A percentile compares a stretch with the other conserved stretches of the same genome.
Conservation (phyloP, 768 basidiomycete species). For the Dictyophora rubrovolvata region DNA sequence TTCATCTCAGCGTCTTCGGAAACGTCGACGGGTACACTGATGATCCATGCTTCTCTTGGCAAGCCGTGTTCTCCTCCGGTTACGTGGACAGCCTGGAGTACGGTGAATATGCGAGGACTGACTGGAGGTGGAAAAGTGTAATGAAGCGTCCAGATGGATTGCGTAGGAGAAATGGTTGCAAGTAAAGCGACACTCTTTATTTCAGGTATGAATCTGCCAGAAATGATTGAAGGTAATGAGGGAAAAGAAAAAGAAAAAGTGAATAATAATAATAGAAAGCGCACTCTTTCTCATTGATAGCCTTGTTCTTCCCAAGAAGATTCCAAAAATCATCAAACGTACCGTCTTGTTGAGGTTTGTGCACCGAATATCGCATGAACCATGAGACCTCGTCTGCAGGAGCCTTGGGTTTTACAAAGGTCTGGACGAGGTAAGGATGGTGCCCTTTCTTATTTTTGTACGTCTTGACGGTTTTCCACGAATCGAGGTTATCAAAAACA, state of each 20-base stretch:
- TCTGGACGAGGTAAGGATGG: constrained; percentile 33
- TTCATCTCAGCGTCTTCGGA: constrained; percentile 39
- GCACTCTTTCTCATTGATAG: constrained; percentile 59
- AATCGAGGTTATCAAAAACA: constrained; percentile 44
- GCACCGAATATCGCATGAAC: constrained; percentile 61
- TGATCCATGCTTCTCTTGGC: constrained; percentile 44
- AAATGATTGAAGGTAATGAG: background rate
- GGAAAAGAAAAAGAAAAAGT: background rate
- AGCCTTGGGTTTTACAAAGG: constrained; percentile 41
- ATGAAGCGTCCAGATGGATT: constrained; percentile 59
- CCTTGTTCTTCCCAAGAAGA: constrained; percentile 55
- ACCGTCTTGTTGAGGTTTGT: constrained; percentile 44
- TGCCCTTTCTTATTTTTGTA: constrained; percentile 31
- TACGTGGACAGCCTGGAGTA: constrained; percentile 52
- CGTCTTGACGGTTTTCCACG: constrained; percentile 64
- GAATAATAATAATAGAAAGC: constrained; percentile 12
- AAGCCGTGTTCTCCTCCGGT: constrained; percentile 31
- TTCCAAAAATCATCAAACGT: constrained; percentile 69
- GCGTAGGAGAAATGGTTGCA: constrained; percentile 51
- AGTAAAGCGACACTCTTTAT: constrained; percentile 55
- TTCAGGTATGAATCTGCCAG: constrained; percentile 49
- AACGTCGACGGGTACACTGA: constrained; percentile 50
- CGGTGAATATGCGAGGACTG: constrained; percentile 68
- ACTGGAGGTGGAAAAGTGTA: constrained; percentile 66
- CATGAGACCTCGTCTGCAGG: constrained; percentile 50